Percentiles rank a stretch among this genome's conserved stretches.
Evolutionary conservation across 495 filamentous ascomycete genomes (phyloP).

Genomic region (Melanomma pulvis-pyrius): DNA sequence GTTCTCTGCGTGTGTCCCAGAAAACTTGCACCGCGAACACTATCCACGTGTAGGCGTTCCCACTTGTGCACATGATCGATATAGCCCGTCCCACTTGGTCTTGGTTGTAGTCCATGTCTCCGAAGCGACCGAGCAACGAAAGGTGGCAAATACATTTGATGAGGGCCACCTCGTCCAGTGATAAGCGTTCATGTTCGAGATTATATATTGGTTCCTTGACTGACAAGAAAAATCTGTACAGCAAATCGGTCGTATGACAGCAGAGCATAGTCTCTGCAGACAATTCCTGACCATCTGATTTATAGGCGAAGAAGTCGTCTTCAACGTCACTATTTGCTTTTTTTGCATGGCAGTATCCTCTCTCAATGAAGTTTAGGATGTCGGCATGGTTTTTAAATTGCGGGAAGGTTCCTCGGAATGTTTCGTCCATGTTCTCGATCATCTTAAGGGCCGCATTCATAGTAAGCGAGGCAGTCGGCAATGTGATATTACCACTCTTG

Average conservation of each 20-base stretch:
- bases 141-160: not conserved
- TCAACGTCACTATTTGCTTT: not conserved
- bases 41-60: not conserved
- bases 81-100: not conserved
- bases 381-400: not conserved
- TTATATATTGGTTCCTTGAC: not conserved
- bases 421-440: not conserved
- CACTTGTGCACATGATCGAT: not conserved
- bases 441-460: not conserved
- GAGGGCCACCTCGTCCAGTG: not conserved
- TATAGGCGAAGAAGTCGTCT: not conserved
- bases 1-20: not conserved
- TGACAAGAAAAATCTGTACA: not conserved
- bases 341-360: not conserved
- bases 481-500: not conserved
- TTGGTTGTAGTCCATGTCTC: not conserved
- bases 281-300: not conserved
- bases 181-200: not conserved
- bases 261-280: not conserved
- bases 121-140: no score
- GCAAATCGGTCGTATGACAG: not conserved
- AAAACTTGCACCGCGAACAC: slow-evolving; percentile 7
- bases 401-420: not conserved
- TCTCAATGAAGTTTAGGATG: not conserved
- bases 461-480: not conserved